phyloP scores from a whole-genome alignment of 2,329 filamentous ascomycete genomes.

The Hymenoscyphus infarciens region DNA sequence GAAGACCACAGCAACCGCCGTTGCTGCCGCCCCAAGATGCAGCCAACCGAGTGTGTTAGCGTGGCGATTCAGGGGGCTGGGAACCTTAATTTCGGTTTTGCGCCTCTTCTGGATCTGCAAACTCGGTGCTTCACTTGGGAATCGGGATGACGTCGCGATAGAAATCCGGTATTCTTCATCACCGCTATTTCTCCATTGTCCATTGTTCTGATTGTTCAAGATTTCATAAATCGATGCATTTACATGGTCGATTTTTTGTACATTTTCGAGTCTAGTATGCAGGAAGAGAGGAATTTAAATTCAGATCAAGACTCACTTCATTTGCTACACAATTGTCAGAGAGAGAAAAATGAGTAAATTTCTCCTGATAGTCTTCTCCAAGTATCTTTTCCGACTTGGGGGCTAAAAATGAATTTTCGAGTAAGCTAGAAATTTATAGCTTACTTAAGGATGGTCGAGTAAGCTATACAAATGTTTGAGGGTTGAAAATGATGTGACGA shows the following conservation, averaged over 20 bases:
- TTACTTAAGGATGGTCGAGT: no score
- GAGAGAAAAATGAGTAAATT: no score
- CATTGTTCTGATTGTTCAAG: background rate
- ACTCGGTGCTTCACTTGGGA: background rate
- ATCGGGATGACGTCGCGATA: background rate
- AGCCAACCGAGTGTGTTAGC: constrained; percentile 4
- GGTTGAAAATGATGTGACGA: no score
- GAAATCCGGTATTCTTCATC: background rate
- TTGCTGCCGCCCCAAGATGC: background rate
- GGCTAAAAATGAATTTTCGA: no score
- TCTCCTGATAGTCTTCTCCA: no score
- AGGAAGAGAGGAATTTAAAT: no score
- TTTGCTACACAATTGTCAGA: no score
- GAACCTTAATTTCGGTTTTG: constrained; percentile 1
- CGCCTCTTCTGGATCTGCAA: background rate
- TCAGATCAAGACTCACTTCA: no score
- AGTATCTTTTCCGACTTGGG: no score
- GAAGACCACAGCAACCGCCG: background rate
- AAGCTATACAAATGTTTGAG: no score
- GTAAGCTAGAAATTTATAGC: no score
- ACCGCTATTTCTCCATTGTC: background rate
- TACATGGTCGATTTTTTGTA: background rate
- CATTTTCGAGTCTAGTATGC: background rate
- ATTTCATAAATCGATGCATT: background rate
- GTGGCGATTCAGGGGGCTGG: background rate